Evolutionary conservation across 495 filamentous ascomycete species (phyloP).

Genomic region (Aspergillus heteromorphus): DNA sequence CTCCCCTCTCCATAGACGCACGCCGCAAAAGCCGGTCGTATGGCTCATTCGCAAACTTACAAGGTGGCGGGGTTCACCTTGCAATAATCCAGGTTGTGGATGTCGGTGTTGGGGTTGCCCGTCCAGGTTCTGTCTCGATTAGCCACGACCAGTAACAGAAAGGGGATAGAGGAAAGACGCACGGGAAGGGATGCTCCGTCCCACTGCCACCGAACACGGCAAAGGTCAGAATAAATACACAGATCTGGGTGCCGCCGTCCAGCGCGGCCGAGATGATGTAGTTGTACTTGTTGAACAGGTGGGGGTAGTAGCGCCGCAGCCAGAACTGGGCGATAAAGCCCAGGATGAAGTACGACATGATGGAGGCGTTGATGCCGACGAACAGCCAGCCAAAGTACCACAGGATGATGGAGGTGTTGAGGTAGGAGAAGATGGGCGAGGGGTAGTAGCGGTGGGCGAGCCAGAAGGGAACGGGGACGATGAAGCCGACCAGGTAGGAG

Average conservation of each 20-base stretch:
- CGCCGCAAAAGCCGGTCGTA: too few relatives aligned
- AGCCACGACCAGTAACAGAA: background rate
- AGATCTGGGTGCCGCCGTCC: background rate
- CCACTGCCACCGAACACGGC: background rate
- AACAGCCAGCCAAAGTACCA: slow-evolving; percentile 1
- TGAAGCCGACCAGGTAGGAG: slow-evolving; percentile 1
- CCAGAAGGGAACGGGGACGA: background rate
- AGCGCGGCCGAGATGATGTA: background rate
- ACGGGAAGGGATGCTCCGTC: background rate
- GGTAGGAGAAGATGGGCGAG: background rate
- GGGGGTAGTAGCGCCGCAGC: background rate
- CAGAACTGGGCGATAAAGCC: background rate
- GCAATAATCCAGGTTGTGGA: slow-evolving; percentile 1
- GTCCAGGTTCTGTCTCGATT: background rate
- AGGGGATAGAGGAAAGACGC: background rate
- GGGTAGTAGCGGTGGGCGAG: background rate
- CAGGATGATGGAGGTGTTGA: slow-evolving; percentile 1
- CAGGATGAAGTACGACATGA: background rate
- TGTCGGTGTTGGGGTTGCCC: background rate
- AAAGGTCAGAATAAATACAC: background rate
- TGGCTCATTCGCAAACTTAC: too few relatives aligned
- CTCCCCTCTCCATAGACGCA: too few relatives aligned
- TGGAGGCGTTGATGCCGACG: background rate
- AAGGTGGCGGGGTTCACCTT: background rate
- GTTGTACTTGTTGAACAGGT: background rate